Evolutionary conservation across 441 rosid genomes (phyloP).

Genomic region (Manihot esculenta): DNA sequence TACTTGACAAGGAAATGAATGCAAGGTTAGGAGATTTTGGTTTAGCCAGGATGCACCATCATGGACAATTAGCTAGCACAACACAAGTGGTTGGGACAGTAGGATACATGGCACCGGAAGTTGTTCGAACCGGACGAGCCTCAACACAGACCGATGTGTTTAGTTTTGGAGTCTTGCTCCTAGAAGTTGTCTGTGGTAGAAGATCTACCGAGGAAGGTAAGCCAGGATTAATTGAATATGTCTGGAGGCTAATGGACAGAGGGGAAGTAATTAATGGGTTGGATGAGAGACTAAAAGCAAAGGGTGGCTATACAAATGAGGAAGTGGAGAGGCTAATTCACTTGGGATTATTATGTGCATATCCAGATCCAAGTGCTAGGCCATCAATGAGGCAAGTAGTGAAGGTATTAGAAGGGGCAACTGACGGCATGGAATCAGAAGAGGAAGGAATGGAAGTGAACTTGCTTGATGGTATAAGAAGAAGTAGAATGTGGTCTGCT

Average conservation of each 20-base stretch:
- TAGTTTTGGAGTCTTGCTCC: conserved; percentile 53
- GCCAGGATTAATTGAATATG: conserved; percentile 52
- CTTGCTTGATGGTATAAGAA: conserved; percentile 35
- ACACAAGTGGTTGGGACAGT: conserved; percentile 68
- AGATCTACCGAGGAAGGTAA: conserved; percentile 66
- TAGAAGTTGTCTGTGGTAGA: conserved; percentile 76
- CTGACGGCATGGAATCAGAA: conserved; percentile 22
- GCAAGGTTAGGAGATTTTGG: conserved; percentile 75
- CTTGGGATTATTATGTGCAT: conserved; percentile 61
- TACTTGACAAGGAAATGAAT: conserved; percentile 67
- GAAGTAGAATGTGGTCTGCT: conserved; percentile 18
- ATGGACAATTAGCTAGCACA: conserved; percentile 49
- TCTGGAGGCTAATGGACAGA: conserved; percentile 49
- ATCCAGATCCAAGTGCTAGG: conserved; percentile 49
- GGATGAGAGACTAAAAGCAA: conserved; percentile 36
- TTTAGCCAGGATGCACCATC: conserved; percentile 61
- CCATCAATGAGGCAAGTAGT: conserved; percentile 77
- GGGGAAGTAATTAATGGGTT: conserved; percentile 39
- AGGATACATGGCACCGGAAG: conserved; percentile 75
- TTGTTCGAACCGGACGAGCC: conserved; percentile 55
- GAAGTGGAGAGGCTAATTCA: conserved; percentile 54
- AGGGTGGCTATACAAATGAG: conserved; percentile 28
- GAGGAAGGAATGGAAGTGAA: conserved; percentile 33
- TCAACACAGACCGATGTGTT: conserved; percentile 60
- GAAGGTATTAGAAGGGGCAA: conserved; percentile 51